Evolutionary conservation across 129 eudicot species (phyloP).

Genomic region (Scalesia atractyloides): DNA sequence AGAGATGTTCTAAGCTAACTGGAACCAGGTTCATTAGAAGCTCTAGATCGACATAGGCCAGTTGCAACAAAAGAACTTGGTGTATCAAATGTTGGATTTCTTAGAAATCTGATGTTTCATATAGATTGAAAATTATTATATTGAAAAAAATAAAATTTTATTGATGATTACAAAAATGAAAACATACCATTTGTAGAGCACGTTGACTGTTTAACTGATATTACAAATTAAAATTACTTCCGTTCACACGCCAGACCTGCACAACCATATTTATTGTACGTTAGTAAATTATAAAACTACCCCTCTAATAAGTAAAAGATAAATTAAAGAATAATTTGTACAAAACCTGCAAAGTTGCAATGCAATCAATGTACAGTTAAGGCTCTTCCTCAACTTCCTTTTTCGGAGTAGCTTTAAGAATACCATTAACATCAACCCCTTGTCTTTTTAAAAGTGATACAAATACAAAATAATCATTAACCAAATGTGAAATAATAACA

Average conservation of each 20-base stretch:
- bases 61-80: too few relatives aligned
- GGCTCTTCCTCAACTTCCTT: constrained; percentile 73
- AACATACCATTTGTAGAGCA: too few relatives aligned
- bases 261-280: constrained; percentile 13
- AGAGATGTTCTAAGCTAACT: too few relatives aligned
- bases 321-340: neutral
- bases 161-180: too few relatives aligned
- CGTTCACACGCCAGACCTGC: constrained; percentile 88
- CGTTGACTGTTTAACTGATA: too few relatives aligned
- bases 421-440: constrained; percentile 89
- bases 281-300: constrained; percentile 6
- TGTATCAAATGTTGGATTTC: too few relatives aligned
- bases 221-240: neutral
- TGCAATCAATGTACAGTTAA: constrained; percentile 71
- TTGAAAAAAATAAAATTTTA: too few relatives aligned
- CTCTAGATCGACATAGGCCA: too few relatives aligned
- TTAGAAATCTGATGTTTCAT: too few relatives aligned
- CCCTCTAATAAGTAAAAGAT: constrained; percentile 11
- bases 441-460: constrained; percentile 79
- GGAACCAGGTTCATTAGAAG: too few relatives aligned
- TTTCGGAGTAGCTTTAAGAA: constrained; percentile 62
- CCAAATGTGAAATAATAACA: constrained; percentile 7
- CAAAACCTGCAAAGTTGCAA: constrained; percentile 81
- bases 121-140: too few relatives aligned
- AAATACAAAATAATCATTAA: constrained; percentile 29